These are phyloP conservation scores for Hericium coralloides DNA, from an alignment of 768 basidiomycete species.

Conservation along the genomic window DNA sequence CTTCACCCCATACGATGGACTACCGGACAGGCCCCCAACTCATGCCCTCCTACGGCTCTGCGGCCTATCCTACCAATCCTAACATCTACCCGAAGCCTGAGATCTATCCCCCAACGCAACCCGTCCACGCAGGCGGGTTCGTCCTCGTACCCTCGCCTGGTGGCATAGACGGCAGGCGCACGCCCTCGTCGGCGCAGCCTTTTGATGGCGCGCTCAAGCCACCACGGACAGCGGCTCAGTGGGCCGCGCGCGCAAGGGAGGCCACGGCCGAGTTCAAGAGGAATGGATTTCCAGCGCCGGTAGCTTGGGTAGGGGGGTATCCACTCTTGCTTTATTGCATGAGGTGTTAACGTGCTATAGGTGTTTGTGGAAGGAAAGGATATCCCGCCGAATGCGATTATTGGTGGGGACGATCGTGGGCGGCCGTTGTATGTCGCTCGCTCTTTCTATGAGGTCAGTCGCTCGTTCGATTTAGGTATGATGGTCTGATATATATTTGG, in stretches of 20 bases:
- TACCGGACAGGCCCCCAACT: background rate
- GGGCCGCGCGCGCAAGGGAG: slow-evolving; percentile 6
- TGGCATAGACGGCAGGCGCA: no score
- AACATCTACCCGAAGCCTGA: background rate
- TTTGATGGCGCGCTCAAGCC: background rate
- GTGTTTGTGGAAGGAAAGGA: slow-evolving; percentile 9
- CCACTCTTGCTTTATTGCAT: background rate
- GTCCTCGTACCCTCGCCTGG: background rate
- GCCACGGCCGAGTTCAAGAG: slow-evolving; percentile 5
- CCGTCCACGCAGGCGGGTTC: background rate
- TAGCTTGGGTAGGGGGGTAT: slow-evolving; percentile 10
- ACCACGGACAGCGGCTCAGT: slow-evolving; percentile 8
- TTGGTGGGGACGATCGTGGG: slow-evolving; percentile 10
- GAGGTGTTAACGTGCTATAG: background rate
- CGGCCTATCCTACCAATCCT: background rate
- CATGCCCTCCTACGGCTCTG: background rate
- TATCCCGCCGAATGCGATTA: slow-evolving; percentile 11
- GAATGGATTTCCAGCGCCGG: slow-evolving; percentile 8
- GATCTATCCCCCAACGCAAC: background rate
- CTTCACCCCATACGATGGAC: background rate
- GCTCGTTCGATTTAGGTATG: no score
- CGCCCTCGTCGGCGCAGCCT: background rate
- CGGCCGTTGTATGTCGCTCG: slow-evolving; percentile 10
- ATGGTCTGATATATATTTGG: background rate
- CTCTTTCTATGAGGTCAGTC: slow-evolving; percentile 11